Evolutionary conservation across 805 yeast species (phyloP).

Genomic region (Metschnikowia henanensis): DNA sequence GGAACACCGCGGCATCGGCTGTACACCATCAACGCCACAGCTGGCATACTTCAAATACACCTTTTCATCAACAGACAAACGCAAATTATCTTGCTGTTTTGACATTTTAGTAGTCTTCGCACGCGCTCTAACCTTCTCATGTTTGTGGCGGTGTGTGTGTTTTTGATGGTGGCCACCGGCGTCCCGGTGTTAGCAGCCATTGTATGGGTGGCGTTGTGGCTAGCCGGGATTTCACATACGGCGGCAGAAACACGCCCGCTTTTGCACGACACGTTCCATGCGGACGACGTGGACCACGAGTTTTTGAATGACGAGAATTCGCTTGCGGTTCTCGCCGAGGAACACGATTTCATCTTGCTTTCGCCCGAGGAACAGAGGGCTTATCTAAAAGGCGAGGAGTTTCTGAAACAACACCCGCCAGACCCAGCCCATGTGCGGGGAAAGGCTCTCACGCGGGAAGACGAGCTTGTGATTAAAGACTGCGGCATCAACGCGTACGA

Average conservation of each 20-base stretch:
- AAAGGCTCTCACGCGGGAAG: slow-evolving; percentile 29
- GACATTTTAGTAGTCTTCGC: no score
- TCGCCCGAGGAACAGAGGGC: slow-evolving; percentile 43
- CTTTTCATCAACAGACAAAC: no score
- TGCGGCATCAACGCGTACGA: slow-evolving; percentile 41
- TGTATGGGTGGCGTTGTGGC: slow-evolving; percentile 2
- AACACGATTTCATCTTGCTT: slow-evolving; percentile 34
- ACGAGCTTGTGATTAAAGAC: slow-evolving; percentile 32
- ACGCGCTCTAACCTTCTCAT: no score
- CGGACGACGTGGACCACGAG: slow-evolving; percentile 32
- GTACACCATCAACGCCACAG: no score
- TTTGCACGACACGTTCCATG: slow-evolving; percentile 11
- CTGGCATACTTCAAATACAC: no score
- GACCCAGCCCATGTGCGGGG: slow-evolving; percentile 33
- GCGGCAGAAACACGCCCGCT: slow-evolving; percentile 9
- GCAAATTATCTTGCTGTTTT: no score
- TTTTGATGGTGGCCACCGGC: background rate
- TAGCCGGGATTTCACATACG: background rate
- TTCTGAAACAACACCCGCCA: slow-evolving; percentile 32
- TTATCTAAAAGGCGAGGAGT: slow-evolving; percentile 37
- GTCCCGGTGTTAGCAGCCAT: background rate
- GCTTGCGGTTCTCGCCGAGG: slow-evolving; percentile 33
- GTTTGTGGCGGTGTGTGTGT: background rate
- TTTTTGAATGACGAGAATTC: slow-evolving; percentile 43
- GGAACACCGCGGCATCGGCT: no score